Evolutionary conservation across 2,329 filamentous ascomycete genomes (phyloP).

Genomic region (Aureobasidium sp.): DNA sequence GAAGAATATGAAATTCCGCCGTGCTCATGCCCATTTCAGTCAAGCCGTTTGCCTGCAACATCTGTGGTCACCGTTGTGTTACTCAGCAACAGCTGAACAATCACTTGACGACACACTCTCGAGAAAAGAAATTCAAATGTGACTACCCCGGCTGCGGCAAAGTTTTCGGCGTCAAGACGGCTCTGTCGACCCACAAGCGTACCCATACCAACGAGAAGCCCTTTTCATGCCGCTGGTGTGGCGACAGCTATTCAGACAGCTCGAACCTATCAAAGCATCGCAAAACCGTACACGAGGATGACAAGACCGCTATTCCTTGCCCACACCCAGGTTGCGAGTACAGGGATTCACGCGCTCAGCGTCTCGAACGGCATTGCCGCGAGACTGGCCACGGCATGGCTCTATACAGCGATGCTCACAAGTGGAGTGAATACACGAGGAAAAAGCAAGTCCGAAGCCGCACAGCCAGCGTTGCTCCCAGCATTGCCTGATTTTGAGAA

Average conservation of each 20-base stretch:
- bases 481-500: neutral
- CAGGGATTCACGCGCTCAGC: neutral
- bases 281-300: constrained; percentile 12
- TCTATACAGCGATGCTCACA: neutral
- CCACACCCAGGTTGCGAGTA: constrained; percentile 3
- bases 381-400: constrained; percentile 7
- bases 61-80: constrained; percentile 40
- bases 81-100: constrained; percentile 60
- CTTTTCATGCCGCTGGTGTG: constrained; percentile 25
- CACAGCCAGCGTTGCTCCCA: constrained; percentile 7
- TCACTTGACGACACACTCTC: constrained; percentile 58
- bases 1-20: too few species aligned
- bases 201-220: constrained; percentile 56
- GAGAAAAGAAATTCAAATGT: constrained; percentile 55
- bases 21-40: constrained; percentile 13
- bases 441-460: constrained; percentile 4
- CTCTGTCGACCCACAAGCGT: constrained; percentile 58
- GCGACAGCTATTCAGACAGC: constrained; percentile 28
- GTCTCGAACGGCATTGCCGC: constrained; percentile 8
- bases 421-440: constrained; percentile 10
- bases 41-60: constrained; percentile 37
- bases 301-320: constrained; percentile 5
- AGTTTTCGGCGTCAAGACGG: constrained; percentile 58
- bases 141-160: constrained; percentile 39
- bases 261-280: constrained; percentile 27